Base-by-base conservation (phyloP, 495 filamentous ascomycete species). In the Penicillium canariense region DNA sequence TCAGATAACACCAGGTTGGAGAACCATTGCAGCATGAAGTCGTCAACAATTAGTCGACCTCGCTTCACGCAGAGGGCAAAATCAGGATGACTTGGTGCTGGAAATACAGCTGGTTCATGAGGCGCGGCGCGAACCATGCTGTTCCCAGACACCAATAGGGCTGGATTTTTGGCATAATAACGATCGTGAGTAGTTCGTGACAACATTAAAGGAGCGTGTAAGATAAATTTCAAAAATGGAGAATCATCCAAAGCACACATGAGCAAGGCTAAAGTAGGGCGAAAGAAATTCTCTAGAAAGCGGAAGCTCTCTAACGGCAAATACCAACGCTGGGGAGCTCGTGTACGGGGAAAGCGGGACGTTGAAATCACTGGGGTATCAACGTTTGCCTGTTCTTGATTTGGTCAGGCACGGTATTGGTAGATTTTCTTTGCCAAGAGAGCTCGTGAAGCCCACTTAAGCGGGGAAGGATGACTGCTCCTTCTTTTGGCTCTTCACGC, bases 401-500 rank as follows among this genome's bases (percentile, higher is more conserved):
- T 14, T 22, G 28, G 34, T n/a, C 27, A 31, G 12, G 36, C 26
- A n/a, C 9, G 15, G 11, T 5, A 23, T 17, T 28, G 15, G 15
- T 1, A 5, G 17, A 27, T 11, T 27, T 39, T 4, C n/a, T 23
- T 40, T 12, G 48, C 23, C 25, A 22, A 0, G 15, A 54, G 31
- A 28, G 11, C 22, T 31, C 22, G 27, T 34, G n/a, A 3, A 20
- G 27, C 35, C 35, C 43, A 18, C 36, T 68, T 68, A 75, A 34
- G 67, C 65, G 49, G 62, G 65, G 12, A 10, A 45, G 15, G 56
- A 38, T 14, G 20, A 6, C 43, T 61, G n/a, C 44, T 60, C 64
- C 38, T 74, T 68, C 61, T 77, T 75, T 50, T 73, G 65, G 60
- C 63, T 68, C 35, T 49, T 52, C 36, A 66, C 61, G 58, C 73